Conservation (phyloP, 2,329 filamentous ascomycete genomes). For the Macrophomina phaseolina region DNA sequence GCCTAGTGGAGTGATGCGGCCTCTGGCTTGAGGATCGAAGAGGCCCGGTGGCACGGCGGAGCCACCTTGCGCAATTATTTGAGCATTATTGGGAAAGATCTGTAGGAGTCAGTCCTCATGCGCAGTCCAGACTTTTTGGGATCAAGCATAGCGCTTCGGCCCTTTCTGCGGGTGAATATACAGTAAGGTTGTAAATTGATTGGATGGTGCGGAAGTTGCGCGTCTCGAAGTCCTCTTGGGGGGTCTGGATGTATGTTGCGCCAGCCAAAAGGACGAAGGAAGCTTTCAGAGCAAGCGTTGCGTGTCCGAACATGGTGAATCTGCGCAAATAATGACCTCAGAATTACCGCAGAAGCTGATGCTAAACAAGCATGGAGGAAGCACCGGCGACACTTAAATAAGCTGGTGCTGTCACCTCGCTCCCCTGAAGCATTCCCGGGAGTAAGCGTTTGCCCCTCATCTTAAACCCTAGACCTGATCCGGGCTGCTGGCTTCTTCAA, state of each 20-base stretch:
- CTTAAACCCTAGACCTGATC: neutral
- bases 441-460: neutral
- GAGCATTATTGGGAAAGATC: constrained; percentile 46
- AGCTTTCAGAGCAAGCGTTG: neutral
- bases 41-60: constrained; percentile 46
- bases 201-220: constrained; percentile 48
- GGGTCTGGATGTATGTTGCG: neutral
- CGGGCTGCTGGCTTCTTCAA: neutral
- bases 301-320: neutral
- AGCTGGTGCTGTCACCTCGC: neutral
- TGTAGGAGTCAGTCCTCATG: neutral
- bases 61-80: constrained; percentile 43
- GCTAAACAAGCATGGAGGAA: neutral
- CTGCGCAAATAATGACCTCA: neutral
- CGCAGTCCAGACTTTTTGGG: neutral
- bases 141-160: neutral
- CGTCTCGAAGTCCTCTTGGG: constrained; percentile 18
- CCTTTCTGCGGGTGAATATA: constrained; percentile 23
- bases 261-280: neutral
- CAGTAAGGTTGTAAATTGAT: constrained; percentile 49
- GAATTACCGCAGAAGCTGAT: neutral
- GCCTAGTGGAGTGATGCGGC: constrained; percentile 50
- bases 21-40: constrained; percentile 46
- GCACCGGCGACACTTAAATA: neutral
- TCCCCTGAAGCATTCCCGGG: neutral